Percentiles rank a stretch among this genome's conserved stretches.
These are phyloP conservation scores for Helicocarpus griseus DNA, from an alignment of 2,329 filamentous ascomycete genomes.

Conservation along the genomic window DNA sequence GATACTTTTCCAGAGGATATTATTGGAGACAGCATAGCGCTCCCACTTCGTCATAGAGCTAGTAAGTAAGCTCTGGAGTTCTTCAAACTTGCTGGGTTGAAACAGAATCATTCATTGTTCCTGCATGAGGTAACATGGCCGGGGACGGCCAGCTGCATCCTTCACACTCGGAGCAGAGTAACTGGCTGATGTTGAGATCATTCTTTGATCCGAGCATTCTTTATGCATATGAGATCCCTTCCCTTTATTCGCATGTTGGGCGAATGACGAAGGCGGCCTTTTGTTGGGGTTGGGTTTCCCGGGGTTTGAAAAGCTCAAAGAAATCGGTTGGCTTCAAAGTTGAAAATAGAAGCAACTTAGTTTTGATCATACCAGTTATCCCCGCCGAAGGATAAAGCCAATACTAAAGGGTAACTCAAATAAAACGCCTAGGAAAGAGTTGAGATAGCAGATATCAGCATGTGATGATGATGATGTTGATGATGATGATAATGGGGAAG, in stretches of 20 bases:
- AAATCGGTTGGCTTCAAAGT: background rate
- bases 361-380: too few species aligned
- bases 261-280: background rate
- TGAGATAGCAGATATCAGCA: too few species aligned
- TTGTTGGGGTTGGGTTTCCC: too few species aligned
- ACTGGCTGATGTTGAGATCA: background rate
- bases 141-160: background rate
- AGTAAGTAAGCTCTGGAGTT: background rate
- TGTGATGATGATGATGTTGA: background rate
- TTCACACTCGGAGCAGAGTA: background rate
- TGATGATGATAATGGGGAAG: too few species aligned
- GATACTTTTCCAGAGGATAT: background rate
- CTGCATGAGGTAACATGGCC: background rate
- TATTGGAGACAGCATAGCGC: background rate
- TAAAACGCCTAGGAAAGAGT: too few species aligned
- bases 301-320: too few species aligned
- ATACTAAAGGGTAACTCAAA: too few species aligned
- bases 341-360: background rate
- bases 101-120: background rate
- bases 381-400: background rate
- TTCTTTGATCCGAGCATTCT: constrained; percentile 3
- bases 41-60: background rate
- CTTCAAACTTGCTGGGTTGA: background rate
- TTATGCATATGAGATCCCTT: background rate
- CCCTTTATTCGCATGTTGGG: background rate